These are phyloP conservation scores for Cruciata laevipes DNA, from an alignment of 257 asterid species.

Conservation along the genomic window DNA sequence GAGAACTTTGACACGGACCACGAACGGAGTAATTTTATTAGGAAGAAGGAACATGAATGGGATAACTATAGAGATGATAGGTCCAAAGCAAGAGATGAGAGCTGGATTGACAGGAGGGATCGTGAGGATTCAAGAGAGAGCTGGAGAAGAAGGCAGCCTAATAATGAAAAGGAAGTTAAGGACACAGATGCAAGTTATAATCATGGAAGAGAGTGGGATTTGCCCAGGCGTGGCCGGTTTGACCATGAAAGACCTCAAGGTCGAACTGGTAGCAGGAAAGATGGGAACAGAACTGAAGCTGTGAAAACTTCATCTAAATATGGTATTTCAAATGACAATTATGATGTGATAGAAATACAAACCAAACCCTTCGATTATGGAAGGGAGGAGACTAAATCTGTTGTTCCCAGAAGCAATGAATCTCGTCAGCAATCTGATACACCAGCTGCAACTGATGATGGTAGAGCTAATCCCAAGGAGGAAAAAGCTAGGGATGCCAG, in stretches of 20 bases:
- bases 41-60: slow-evolving; percentile 76
- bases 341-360: slow-evolving; percentile 97
- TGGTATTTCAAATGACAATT: slow-evolving; percentile 92
- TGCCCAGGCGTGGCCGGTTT: slow-evolving; percentile 74
- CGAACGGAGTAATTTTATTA: slow-evolving; percentile 43
- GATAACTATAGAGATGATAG: slow-evolving; percentile 73
- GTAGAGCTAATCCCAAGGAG: slow-evolving; percentile 38
- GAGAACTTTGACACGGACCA: slow-evolving; percentile 55
- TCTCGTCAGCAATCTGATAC: slow-evolving; percentile 35
- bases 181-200: slow-evolving; percentile 56
- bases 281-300: slow-evolving; percentile 91
- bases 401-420: slow-evolving; percentile 39
- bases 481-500: slow-evolving; percentile 50
- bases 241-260: slow-evolving; percentile 59
- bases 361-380: slow-evolving; percentile 77
- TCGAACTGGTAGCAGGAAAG: slow-evolving; percentile 81
- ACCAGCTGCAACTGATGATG: slow-evolving; percentile 41
- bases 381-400: slow-evolving; percentile 62
- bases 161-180: slow-evolving; percentile 52
- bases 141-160: slow-evolving; percentile 74
- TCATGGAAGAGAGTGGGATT: slow-evolving; percentile 86
- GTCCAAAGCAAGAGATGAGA: slow-evolving; percentile 73
- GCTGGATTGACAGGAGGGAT: slow-evolving; percentile 69
- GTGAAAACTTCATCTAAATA: slow-evolving; percentile 88
- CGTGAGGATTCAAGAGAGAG: slow-evolving; percentile 60